These are phyloP conservation scores for Sanchytrium tribonematis DNA, from an alignment of 371 early-diverging fungal species.

Conservation along the genomic window DNA sequence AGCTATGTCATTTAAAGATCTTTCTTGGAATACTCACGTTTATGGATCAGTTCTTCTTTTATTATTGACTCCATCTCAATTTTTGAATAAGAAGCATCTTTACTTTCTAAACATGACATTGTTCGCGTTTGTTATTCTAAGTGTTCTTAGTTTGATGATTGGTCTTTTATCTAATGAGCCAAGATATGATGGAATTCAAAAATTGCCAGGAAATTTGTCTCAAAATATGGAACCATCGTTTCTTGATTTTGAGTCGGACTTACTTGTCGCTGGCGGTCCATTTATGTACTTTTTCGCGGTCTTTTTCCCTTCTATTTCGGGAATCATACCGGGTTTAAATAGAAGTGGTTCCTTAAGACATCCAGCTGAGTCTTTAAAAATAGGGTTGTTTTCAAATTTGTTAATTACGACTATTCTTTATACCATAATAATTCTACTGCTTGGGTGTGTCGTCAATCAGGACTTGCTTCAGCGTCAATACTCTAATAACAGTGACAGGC, in stretches of 20 bases:
- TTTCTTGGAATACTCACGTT: neutral
- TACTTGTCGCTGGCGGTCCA: neutral
- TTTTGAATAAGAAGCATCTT: neutral
- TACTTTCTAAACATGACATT: neutral
- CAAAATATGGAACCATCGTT: neutral
- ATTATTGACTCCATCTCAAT: neutral
- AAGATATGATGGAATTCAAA: neutral
- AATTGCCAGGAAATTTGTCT: neutral
- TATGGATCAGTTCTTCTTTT: neutral
- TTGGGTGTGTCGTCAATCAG: conserved; percentile 4
- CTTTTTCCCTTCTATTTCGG: conserved; percentile 12
- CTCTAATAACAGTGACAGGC: neutral
- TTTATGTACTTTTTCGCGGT: conserved; percentile 2
- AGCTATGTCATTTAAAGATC: neutral
- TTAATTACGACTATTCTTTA: conserved; percentile 6
- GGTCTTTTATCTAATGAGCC: neutral
- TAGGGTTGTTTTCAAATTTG: conserved; percentile 9
- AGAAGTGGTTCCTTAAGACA: conserved; percentile 6
- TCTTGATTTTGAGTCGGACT: neutral
- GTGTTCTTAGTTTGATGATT: neutral
- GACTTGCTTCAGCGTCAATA: conserved; percentile 3
- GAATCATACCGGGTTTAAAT: conserved; percentile 11
- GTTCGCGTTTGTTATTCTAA: neutral
- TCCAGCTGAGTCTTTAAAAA: conserved; percentile 8
- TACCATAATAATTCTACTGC: conserved; percentile 2